phyloP scores from a whole-genome alignment of 345 rosid species.

The Eucalyptus marginata region DNA sequence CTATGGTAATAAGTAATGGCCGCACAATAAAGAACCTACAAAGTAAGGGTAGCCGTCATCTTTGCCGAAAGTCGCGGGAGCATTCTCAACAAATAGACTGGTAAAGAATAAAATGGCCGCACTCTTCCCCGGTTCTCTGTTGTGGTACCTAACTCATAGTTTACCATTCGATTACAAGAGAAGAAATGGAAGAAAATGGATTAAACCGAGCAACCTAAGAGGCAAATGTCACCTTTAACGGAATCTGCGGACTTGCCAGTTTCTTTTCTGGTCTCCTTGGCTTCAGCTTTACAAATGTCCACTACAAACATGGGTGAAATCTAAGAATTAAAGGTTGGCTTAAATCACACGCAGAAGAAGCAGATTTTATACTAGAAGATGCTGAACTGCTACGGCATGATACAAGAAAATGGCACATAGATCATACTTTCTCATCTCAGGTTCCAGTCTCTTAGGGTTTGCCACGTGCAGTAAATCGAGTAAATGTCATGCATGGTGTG shows the following conservation, averaged over 20 bases:
- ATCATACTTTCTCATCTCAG: constrained; percentile 26
- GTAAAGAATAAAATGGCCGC: constrained; percentile 18
- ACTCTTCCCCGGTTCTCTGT: constrained; percentile 15
- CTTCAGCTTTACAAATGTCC: constrained; percentile 15
- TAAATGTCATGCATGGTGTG: constrained; percentile 20
- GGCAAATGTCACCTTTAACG: constrained; percentile 14
- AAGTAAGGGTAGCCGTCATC: constrained; percentile 18
- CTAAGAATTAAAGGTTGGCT: background rate
- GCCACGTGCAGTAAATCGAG: constrained; percentile 32
- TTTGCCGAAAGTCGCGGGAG: constrained; percentile 14
- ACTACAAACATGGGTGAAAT: constrained; percentile 18
- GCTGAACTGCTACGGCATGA: background rate
- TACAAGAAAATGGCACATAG: background rate
- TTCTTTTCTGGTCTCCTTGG: constrained; percentile 11
- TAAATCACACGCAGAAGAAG: background rate
- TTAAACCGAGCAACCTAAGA: constrained; percentile 3
- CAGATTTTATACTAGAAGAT: background rate
- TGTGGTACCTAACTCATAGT: constrained; percentile 21
- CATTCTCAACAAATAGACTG: constrained; percentile 9
- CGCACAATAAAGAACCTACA: constrained; percentile 5
- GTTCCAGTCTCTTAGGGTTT: constrained; percentile 17
- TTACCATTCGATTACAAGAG: background rate
- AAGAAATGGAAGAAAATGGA: background rate
- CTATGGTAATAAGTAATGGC: background rate
- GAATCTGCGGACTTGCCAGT: constrained; percentile 3